Percentiles rank a stretch among this genome's conserved stretches.
These are phyloP conservation scores for Aureobasidium leucospermi DNA, from an alignment of 2,329 filamentous ascomycete genomes.

Conservation along the genomic window DNA sequence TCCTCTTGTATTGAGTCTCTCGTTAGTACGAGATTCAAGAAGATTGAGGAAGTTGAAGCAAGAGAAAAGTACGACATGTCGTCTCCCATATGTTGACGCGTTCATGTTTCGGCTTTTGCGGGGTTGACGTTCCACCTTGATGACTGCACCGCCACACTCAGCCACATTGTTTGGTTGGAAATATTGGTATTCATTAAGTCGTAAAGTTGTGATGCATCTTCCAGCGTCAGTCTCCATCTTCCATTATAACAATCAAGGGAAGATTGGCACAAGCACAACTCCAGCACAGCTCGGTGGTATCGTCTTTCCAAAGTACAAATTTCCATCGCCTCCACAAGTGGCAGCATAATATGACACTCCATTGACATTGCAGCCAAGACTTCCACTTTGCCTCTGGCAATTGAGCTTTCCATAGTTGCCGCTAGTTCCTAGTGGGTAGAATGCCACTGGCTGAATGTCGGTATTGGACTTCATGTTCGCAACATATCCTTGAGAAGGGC, in stretches of 20 bases:
- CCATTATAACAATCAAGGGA: not conserved
- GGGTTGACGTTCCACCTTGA: not conserved
- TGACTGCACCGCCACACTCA: conserved; percentile 4
- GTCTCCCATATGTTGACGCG: not conserved
- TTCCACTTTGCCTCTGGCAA: not conserved
- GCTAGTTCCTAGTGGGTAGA: not conserved
- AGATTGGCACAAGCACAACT: not conserved
- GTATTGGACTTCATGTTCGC: not conserved
- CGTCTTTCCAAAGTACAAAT: not conserved
- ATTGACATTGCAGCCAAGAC: not conserved
- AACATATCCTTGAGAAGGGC: conserved; percentile 3
- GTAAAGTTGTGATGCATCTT: too few relatives aligned
- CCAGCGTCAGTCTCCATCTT: not conserved
- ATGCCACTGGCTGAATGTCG: not conserved
- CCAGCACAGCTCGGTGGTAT: not conserved
- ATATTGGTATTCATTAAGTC: too few relatives aligned
- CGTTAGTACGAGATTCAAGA: too few relatives aligned
- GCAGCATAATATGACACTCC: not conserved
- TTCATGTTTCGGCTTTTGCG: not conserved
- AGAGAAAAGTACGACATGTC: not conserved
- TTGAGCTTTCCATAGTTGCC: not conserved
- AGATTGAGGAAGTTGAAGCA: conserved; percentile 21
- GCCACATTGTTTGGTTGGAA: not conserved
- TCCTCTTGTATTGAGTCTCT: too few relatives aligned
- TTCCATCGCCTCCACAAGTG: not conserved